Conservation (phyloP, 768 basidiomycete genomes). For the Serendipita sp. region DNA sequence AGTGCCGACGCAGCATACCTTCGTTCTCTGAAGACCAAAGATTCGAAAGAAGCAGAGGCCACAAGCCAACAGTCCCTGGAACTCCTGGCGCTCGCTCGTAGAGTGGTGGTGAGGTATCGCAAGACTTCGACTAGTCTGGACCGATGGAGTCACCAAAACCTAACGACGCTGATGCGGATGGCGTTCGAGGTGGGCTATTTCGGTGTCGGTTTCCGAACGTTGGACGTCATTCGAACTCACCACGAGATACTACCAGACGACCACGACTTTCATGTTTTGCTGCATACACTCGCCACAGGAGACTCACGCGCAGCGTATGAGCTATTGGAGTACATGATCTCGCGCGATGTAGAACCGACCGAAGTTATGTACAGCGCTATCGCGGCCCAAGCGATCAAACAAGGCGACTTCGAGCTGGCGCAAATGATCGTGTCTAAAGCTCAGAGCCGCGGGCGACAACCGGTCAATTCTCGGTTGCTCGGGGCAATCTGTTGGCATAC, state of each 20-base stretch:
- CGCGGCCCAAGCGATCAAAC: not conserved
- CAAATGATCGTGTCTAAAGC: not conserved
- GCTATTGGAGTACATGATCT: conserved; percentile 1
- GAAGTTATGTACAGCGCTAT: not conserved
- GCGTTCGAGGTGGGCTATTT: not conserved
- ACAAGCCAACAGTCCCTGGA: not conserved
- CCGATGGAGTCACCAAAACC: not conserved
- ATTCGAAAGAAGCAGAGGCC: not conserved
- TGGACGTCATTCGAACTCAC: not conserved
- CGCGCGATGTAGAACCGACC: not conserved
- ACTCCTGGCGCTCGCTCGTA: not conserved
- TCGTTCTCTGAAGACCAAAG: not conserved
- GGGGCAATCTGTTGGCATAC: conserved; percentile 2
- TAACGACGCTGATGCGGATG: not conserved
- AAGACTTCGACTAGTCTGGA: not conserved
- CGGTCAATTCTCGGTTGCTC: not conserved
- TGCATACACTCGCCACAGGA: not conserved
- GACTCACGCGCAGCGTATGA: not conserved
- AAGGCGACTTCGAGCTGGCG: not conserved
- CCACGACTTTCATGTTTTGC: not conserved
- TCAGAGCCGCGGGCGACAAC: not conserved
- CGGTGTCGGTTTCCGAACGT: not conserved
- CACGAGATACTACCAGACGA: not conserved
- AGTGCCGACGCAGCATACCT: not conserved
- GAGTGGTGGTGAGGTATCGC: not conserved